Conservation (phyloP, 2,329 filamentous ascomycete genomes). For the Plenodomus biglobosus region DNA sequence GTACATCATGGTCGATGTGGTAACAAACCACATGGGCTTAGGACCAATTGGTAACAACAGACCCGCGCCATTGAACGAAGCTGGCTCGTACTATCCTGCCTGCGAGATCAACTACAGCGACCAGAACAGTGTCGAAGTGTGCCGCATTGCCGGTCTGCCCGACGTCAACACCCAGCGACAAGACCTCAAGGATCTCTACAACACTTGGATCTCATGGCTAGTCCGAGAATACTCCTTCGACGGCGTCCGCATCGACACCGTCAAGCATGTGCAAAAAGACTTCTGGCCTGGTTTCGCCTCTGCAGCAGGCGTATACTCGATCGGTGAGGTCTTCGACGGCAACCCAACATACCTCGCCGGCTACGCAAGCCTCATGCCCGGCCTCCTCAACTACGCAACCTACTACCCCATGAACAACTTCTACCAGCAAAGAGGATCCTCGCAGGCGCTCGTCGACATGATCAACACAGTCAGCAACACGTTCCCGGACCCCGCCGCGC, state of each 20-base stretch:
- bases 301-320: conserved; percentile 59
- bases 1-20: conserved; percentile 57
- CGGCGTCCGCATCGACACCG: conserved; percentile 63
- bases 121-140: conserved; percentile 36
- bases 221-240: conserved; percentile 46
- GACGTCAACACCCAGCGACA: conserved; percentile 33
- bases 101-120: conserved; percentile 38
- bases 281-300: conserved; percentile 60
- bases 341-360: conserved; percentile 54
- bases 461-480: conserved; percentile 35
- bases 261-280: conserved; percentile 61
- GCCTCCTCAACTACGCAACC: conserved; percentile 62
- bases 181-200: conserved; percentile 25
- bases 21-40: conserved; percentile 51
- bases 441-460: conserved; percentile 40
- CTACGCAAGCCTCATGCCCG: conserved; percentile 59
- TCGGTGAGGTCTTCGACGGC: conserved; percentile 63
- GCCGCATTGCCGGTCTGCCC: conserved; percentile 34
- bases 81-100: conserved; percentile 28
- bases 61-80: conserved; percentile 31
- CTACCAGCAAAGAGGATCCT: conserved; percentile 36
- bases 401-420: conserved; percentile 47
- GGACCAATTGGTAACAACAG: conserved; percentile 30
- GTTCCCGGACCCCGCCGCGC: conserved; percentile 39
- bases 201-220: conserved; percentile 38